Base-by-base conservation (phyloP, 306 rosid species). In the Inga leiocalycina region DNA sequence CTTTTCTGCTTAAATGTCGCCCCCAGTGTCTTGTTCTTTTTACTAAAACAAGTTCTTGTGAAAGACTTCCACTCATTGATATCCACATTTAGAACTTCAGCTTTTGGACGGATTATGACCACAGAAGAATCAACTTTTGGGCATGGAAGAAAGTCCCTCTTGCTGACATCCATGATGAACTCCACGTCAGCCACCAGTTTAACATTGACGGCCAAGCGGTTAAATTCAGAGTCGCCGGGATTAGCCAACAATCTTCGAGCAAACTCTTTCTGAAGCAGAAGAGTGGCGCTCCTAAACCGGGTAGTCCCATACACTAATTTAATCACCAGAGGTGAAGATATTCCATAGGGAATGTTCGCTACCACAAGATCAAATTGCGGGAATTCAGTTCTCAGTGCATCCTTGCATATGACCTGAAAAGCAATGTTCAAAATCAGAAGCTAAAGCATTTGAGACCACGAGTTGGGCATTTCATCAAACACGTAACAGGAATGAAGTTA, bases 101-200 rank as follows among this genome's bases (percentile, higher is more conserved):
- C 71, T 85, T 90, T 93, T 0, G 94, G 98, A 16, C 95, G 90
- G 54, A 96, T 90, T 46, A 92, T 90, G 67, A 94, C 92, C n/a
- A 96, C 90, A 0, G 97, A 92, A 9, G 98, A 96, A 70, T 96
- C 99, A 12, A 92, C 98, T 84, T 96, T 91, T 0, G 98, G 99
- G 20, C 88, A 77, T 0, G 97, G 99, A 35, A 94, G 73, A 84
- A 96, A 96, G 74, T 96, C 97, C 86, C 95, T 91, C 91, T 88
- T 92, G 91, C 97, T 92, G 16, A 96, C 97, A 51, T 92, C 94
- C 95, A 90, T 92, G 22, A 87, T 86, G 73, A 88, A 88, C 85
- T 92, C 97, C 54, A 92, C 97, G 43, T 91, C 85, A 57, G 98
- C 98, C 74, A 96, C 45, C 52, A 94, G 87, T 74, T 85, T 90